Evolutionary conservation across 2,329 filamentous ascomycete genomes (phyloP).

Genomic region (Fusarium torreyae): DNA sequence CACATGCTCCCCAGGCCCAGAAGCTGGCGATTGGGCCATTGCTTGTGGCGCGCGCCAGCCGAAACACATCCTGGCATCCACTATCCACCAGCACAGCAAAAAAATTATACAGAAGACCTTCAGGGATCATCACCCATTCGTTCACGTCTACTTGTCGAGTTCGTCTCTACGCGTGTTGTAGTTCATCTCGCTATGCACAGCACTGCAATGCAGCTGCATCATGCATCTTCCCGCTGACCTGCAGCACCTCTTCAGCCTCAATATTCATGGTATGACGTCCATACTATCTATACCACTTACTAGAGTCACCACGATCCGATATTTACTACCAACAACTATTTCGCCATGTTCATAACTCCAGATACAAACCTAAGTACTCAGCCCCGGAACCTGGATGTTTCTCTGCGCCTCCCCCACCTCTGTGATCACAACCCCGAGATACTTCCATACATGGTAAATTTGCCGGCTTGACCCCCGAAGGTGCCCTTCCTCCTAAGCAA

Average conservation of each 20-base stretch:
- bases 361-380: neutral
- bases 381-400: conserved; percentile 24
- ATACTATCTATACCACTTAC: neutral
- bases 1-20: conserved; percentile 12
- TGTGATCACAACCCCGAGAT: conserved; percentile 5
- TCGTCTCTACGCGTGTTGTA: conserved; percentile 36
- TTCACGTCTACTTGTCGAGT: conserved; percentile 33
- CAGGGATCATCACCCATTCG: conserved; percentile 20
- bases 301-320: too few relatives aligned
- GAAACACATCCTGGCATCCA: conserved; percentile 43
- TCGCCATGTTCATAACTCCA: neutral
- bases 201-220: conserved; percentile 37
- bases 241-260: conserved; percentile 48
- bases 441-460: neutral
- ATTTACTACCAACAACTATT: too few relatives aligned
- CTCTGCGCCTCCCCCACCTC: conserved; percentile 33
- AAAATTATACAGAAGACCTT: conserved; percentile 9
- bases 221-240: conserved; percentile 46
- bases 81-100: conserved; percentile 11
- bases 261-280: conserved; percentile 28
- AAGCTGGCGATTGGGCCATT: conserved; percentile 18
- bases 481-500: conserved; percentile 33
- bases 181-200: conserved; percentile 40
- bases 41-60: conserved; percentile 48
- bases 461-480: conserved; percentile 16